Base-by-base conservation (phyloP, 257 asterid genomes). In the Cordia subcordata region DNA sequence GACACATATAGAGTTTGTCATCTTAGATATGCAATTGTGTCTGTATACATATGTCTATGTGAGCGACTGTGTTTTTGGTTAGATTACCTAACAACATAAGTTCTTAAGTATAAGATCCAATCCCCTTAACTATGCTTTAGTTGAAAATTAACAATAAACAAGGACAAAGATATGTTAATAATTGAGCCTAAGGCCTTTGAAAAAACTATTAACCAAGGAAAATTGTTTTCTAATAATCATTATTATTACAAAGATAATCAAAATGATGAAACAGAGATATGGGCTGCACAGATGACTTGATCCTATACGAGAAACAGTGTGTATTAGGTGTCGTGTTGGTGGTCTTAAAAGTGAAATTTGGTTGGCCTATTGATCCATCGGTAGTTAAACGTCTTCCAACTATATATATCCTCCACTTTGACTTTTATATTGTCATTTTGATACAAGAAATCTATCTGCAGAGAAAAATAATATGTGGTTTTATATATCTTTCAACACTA, bases 61-160 rank as follows among this genome's bases (percentile, higher is more conserved):
- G n/a, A n/a, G n/a, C n/a, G 15, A 8, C 32, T 1, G 32, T 13
- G 49, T 45, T 39, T 18, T 23, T 23, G 18, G 70, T 82, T 84
- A 72, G 90, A 80, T 86, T 44, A 82, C 86, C 91, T 73, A 81
- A 73, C 76, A 19, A 45, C 32, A 42, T 60, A 57, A 42, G 35
- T 27, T 3, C 35, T 1, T 27, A n/a, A 18, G 46, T 10, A 60
- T 44, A 8, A 52, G 37, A 5, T 63, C n/a, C n/a, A 55, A 19
- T 33, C 17, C 20, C 16, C 13, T 38, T 20, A 55, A 33, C 5
- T 13, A 51, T 38, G n/a, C n/a, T 13, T 22, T 21, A 16, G 19
- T 22, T 11, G 27, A 8, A 27, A 47, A 21, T n/a, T n/a, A n/a
- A n/a, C n/a, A n/a, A n/a, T n/a, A n/a, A n/a, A n/a, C n/a, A n/a